Percentiles rank a stretch among this genome's conserved stretches.
phyloP scores from a whole-genome alignment of 495 filamentous ascomycete genomes.

The Xylaria longipes region DNA sequence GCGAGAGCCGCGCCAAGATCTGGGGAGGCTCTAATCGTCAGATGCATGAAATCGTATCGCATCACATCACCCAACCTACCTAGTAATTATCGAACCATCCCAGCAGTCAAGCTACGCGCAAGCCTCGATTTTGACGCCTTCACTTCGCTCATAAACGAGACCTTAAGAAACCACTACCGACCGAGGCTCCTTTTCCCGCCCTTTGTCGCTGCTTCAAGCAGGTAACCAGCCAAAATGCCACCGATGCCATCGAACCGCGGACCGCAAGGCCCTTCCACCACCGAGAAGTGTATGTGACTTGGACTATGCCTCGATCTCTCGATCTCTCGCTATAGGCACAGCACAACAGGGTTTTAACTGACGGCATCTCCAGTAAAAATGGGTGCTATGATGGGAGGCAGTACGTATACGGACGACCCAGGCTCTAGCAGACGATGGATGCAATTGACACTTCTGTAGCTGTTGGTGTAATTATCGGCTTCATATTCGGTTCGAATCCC shows the following conservation, averaged over 20 bases:
- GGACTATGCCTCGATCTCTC: constrained; percentile 1
- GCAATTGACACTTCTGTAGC: constrained; percentile 57
- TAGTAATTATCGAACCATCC: neutral
- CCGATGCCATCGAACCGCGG: constrained; percentile 51
- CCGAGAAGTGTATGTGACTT: constrained; percentile 89
- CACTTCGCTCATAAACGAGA: neutral
- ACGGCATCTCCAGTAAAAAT: constrained; percentile 75
- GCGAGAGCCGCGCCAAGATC: constrained; percentile 29
- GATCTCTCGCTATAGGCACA: neutral
- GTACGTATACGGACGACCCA: constrained; percentile 60
- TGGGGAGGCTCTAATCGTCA: constrained; percentile 15
- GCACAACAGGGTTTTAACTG: neutral
- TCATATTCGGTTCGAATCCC: constrained; percentile 80
- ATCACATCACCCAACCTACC: constrained; percentile 6
- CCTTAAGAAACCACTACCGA: neutral
- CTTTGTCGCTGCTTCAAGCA: neutral
- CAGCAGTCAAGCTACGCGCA: neutral
- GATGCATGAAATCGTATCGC: constrained; percentile 12
- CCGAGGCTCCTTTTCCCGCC: neutral
- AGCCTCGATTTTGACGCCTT: neutral
- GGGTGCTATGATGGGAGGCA: constrained; percentile 96
- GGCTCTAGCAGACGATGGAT: neutral
- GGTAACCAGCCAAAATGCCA: constrained; percentile 47
- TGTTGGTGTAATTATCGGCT: constrained; percentile 94
- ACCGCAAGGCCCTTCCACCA: constrained; percentile 73